phyloP scores from a whole-genome alignment of 768 basidiomycete species.

The Collybia mongolica region DNA sequence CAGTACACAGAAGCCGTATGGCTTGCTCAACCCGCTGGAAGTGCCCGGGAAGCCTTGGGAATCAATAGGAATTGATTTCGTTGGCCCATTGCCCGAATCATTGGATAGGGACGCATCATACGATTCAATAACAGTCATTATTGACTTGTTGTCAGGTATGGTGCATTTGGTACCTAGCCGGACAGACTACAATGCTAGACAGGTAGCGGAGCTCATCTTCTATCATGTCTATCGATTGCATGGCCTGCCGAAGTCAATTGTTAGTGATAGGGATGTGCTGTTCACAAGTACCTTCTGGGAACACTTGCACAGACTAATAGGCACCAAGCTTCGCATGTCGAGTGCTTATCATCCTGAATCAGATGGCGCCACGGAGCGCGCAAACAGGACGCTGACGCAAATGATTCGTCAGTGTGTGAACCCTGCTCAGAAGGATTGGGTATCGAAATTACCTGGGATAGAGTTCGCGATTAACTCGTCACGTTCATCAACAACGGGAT shows the following conservation, averaged over 20 bases:
- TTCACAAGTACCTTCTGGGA: slow-evolving; percentile 5
- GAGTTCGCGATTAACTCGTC: neutral
- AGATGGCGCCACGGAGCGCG: neutral
- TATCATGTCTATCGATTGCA: slow-evolving; percentile 21
- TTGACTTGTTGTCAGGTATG: slow-evolving; percentile 12
- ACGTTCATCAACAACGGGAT: neutral
- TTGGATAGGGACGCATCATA: neutral
- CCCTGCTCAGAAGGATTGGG: neutral
- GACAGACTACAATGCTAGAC: slow-evolving; percentile 1
- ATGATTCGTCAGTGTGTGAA: neutral
- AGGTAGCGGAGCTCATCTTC: slow-evolving; percentile 16
- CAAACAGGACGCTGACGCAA: neutral
- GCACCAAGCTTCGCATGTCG: neutral
- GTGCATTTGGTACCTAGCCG: slow-evolving; percentile 7
- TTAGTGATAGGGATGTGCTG: slow-evolving; percentile 15
- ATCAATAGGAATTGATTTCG: slow-evolving; percentile 14
- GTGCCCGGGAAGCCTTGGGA: slow-evolving; percentile 12
- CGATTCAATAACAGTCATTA: slow-evolving; percentile 9
- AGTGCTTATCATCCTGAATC: neutral
- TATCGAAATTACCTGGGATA: neutral
- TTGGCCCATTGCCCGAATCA: slow-evolving; percentile 18
- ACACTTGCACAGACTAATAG: neutral
- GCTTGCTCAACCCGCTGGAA: slow-evolving; percentile 18
- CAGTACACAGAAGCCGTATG: slow-evolving; percentile 19
- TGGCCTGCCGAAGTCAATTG: slow-evolving; percentile 24